Conservation (phyloP, 2,329 filamentous ascomycete genomes). For the Verticillium nonalfalfae region DNA sequence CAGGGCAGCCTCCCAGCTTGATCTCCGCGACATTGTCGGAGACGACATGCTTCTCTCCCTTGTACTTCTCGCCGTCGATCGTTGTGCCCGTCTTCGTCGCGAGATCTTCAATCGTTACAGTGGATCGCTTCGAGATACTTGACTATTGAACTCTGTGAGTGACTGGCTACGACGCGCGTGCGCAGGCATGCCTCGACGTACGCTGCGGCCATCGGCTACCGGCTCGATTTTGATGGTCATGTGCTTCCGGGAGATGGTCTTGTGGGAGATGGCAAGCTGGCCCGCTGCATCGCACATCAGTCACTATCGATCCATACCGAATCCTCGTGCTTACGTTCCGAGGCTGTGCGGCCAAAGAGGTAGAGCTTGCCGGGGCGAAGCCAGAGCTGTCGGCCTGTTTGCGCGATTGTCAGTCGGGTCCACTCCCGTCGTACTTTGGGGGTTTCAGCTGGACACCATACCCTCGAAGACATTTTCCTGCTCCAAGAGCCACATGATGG, state of each 20-base stretch:
- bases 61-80: slow-evolving; percentile 67
- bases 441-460: slow-evolving; percentile 10
- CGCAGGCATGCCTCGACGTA: slow-evolving; percentile 28
- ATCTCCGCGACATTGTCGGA: slow-evolving; percentile 53
- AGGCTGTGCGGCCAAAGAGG: slow-evolving; percentile 73
- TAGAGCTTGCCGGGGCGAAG: slow-evolving; percentile 79
- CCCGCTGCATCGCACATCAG: slow-evolving; percentile 41
- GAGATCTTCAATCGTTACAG: slow-evolving; percentile 69
- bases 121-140: slow-evolving; percentile 58
- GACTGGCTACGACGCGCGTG: background rate
- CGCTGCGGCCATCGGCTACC: slow-evolving; percentile 61
- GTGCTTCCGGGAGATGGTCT: slow-evolving; percentile 84
- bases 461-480: slow-evolving; percentile 47
- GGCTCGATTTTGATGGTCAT: slow-evolving; percentile 66
- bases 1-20: slow-evolving; percentile 63
- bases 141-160: slow-evolving; percentile 32
- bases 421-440: background rate
- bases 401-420: slow-evolving; percentile 1
- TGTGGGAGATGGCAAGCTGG: slow-evolving; percentile 66
- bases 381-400: slow-evolving; percentile 57
- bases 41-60: slow-evolving; percentile 52
- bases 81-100: slow-evolving; percentile 79
- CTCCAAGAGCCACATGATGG: slow-evolving; percentile 59
- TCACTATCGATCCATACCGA: background rate
- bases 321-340: slow-evolving; percentile 43